A percentile compares a stretch with the other conserved stretches of the same genome.
Conservation (phyloP, 805 yeast genomes). For the Sugiyamaella americana region DNA sequence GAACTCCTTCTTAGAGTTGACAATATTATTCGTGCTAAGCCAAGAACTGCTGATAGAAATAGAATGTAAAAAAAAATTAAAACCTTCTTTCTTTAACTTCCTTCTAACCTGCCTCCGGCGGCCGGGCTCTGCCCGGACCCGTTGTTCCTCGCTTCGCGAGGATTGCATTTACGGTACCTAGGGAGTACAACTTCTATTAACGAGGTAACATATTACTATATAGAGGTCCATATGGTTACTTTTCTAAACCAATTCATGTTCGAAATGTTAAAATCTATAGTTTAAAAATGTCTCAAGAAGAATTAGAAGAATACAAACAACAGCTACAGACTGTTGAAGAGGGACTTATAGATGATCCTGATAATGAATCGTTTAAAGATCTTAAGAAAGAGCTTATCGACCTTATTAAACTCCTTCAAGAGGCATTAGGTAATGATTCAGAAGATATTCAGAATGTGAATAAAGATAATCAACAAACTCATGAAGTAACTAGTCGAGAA, state of each 20-base stretch:
- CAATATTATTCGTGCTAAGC: slow-evolving; percentile 93
- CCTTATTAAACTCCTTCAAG: slow-evolving; percentile 25
- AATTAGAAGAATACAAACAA: slow-evolving; percentile 29
- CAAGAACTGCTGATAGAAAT: slow-evolving; percentile 91
- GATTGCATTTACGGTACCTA: no score
- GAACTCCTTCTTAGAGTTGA: slow-evolving; percentile 94
- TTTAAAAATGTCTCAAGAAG: slow-evolving; percentile 22
- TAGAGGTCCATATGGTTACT: no score
- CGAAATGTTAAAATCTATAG: no score
- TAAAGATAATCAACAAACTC: background rate
- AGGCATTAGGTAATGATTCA: slow-evolving; percentile 1
- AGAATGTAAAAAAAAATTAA: no score
- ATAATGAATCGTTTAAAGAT: slow-evolving; percentile 23
- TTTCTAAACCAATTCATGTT: no score
- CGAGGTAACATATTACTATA: no score
- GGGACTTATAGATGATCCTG: slow-evolving; percentile 25
- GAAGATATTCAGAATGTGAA: background rate
- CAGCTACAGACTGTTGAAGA: slow-evolving; percentile 30
- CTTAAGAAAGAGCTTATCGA: slow-evolving; percentile 29
- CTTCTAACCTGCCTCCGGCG: no score
- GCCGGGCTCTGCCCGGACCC: no score
- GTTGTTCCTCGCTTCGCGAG: no score
- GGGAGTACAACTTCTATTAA: no score
- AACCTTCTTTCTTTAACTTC: no score
- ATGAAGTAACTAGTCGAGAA: background rate